Evolutionary conservation across 352 stramenopile species (phyloP), one percentile per base, ranked within the genome.

Genomic region (Globisporangium spinosum): DNA sequence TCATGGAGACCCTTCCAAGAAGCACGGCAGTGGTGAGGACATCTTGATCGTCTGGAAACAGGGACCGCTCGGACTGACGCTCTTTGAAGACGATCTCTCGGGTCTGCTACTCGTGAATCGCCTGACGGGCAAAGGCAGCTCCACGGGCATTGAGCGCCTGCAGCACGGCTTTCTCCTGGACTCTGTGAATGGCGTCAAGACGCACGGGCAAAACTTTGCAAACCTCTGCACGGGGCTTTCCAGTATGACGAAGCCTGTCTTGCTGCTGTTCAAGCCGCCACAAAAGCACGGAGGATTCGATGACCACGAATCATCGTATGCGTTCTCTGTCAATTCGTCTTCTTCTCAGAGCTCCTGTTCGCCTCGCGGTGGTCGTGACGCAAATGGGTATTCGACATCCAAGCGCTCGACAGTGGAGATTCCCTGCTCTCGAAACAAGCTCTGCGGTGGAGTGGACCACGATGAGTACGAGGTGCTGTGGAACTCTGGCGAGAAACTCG

Each of bases 101-200:
- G 77, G 79, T 1, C 70, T 77, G 38, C 69, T 80, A 13, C n/a
- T 82, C 9, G 80, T 92, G 61, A 86, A 85, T 61, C 82, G 84
- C 15, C 76, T 92, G 58, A 92, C 84, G n/a, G 82, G 82, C n/a
- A 87, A 87, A 64, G 82, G 84, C 0, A 76, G 68, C 0, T 75
- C 79, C 2, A 49, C 45, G 2, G 77, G 78, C 8, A 69, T 92
- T 20, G 76, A 83, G 12, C 63, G 57, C 0, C 54, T 92, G 9
- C 68, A 79, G 10, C 72, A 83, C 35, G 84, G 82, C 3, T 82
- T 73, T 61, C 58, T 77, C 17, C 75, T 92, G 2, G 69, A 75
- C 10, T 79, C 78, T 9, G 78, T 92, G 34, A 90, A 92, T 49
- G 79, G 80, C 6, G 34, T 68, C 32, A 70, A 64, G 51, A 79